A percentile compares a stretch with the other conserved stretches of the same genome.
phyloP scores from a whole-genome alignment of 352 stramenopile genomes.

The Phytopythium aichiense region DNA sequence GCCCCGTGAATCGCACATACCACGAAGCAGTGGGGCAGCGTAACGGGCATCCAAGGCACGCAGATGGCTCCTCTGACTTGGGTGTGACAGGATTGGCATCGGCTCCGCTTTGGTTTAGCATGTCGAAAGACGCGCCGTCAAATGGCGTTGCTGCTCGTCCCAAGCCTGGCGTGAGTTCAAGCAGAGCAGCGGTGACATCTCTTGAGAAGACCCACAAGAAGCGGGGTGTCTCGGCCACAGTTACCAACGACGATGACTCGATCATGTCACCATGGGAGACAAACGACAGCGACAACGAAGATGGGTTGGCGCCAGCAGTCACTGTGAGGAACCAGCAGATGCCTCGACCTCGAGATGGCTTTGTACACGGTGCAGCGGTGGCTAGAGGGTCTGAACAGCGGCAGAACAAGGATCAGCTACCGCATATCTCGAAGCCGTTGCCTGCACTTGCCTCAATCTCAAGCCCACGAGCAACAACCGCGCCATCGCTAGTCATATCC shows the following conservation, averaged over 20 bases:
- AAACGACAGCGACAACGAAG: slow-evolving; percentile 17
- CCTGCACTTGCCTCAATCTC: not conserved
- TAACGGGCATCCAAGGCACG: not conserved
- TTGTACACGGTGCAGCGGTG: not conserved
- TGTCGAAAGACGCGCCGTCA: not conserved
- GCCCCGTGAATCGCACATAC: not conserved
- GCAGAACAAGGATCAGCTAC: not conserved
- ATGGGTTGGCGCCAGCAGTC: slow-evolving; percentile 8
- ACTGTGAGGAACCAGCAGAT: not conserved
- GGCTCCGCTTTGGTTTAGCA: not conserved
- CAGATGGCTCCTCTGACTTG: not conserved
- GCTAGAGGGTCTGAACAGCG: not conserved
- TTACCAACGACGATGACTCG: slow-evolving; percentile 10
- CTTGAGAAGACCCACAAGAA: not conserved
- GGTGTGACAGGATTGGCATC: not conserved
- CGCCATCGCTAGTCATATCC: not conserved
- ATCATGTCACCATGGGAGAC: slow-evolving; percentile 26
- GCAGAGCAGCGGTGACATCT: not conserved
- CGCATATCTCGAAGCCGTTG: not conserved
- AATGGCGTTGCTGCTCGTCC: not conserved
- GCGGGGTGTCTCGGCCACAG: not conserved
- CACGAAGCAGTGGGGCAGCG: not conserved
- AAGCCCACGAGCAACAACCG: not conserved
- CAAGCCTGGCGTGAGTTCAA: not conserved
- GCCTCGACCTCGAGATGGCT: not conserved